Evolutionary conservation across 2,329 filamentous ascomycete species (phyloP).

Genomic region (Didymella pinodella): DNA sequence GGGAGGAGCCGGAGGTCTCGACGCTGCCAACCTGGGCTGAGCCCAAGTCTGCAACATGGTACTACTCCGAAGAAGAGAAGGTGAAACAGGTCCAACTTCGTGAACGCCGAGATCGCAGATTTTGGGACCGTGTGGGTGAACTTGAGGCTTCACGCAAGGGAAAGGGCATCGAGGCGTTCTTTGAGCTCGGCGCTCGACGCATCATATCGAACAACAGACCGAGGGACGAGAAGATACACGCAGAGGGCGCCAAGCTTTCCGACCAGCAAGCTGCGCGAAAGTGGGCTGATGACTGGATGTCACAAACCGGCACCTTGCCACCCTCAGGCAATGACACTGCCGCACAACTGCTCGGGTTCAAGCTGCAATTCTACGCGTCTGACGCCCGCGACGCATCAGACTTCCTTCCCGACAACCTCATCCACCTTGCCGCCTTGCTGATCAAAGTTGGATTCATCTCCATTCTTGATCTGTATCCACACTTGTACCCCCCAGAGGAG

Average conservation of each 20-base stretch:
- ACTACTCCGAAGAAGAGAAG: constrained; percentile 73
- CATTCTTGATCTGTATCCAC: constrained; percentile 86
- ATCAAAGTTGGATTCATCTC: constrained; percentile 99
- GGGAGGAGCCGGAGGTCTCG: constrained; percentile 60
- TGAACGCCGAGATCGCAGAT: constrained; percentile 72
- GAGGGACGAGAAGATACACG: constrained; percentile 42
- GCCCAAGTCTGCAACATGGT: constrained; percentile 71
- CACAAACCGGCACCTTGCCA: constrained; percentile 79
- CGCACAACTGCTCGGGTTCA: constrained; percentile 95
- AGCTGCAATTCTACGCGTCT: constrained; percentile 92
- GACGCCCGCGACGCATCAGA: constrained; percentile 77
- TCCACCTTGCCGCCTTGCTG: constrained; percentile 87
- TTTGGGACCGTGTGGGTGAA: constrained; percentile 82
- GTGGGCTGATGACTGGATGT: constrained; percentile 72
- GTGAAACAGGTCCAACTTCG: constrained; percentile 64
- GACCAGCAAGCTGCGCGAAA: constrained; percentile 55
- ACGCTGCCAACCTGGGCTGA: constrained; percentile 87
- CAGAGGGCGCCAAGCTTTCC: constrained; percentile 27
- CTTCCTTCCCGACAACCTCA: constrained; percentile 86
- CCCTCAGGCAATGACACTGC: constrained; percentile 88
- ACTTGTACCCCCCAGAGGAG: constrained; percentile 85
- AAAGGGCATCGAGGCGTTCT: constrained; percentile 81
- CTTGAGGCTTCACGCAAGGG: constrained; percentile 47
- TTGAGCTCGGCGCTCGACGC: constrained; percentile 80
- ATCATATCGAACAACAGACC: constrained; percentile 56